Evolutionary conservation across 2,329 filamentous ascomycete species (phyloP).

Genomic region (Trichothecium sympodiale): DNA sequence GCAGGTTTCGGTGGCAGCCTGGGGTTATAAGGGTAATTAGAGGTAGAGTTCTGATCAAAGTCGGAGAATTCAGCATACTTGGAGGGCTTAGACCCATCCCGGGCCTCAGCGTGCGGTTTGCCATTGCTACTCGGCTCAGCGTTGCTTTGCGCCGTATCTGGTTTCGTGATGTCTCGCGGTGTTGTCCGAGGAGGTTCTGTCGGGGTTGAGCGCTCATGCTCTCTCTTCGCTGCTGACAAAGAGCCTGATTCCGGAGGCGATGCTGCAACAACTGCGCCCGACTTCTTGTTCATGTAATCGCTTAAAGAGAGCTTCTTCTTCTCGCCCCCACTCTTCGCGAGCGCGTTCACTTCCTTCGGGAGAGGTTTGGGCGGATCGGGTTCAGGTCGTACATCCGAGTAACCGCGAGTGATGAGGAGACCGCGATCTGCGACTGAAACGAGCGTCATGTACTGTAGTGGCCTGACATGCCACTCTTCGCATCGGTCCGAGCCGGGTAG

Average conservation of each 20-base stretch:
- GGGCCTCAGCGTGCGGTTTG: conserved; percentile 5
- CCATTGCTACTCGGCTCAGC: conserved; percentile 4
- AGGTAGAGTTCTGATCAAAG: conserved; percentile 7
- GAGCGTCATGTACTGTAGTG: conserved; percentile 46
- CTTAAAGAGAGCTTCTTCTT: conserved; percentile 48
- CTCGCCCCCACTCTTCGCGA: conserved; percentile 28
- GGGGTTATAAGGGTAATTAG: conserved; percentile 8
- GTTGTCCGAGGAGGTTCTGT: conserved; percentile 14
- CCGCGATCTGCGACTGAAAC: conserved; percentile 47
- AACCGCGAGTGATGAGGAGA: conserved; percentile 42
- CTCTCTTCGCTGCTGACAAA: neutral
- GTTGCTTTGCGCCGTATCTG: conserved; percentile 2
- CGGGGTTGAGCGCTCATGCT: neutral
- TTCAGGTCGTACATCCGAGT: conserved; percentile 47
- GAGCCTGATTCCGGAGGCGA: conserved; percentile 22
- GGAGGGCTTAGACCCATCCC: conserved; percentile 2
- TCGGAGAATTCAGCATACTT: conserved; percentile 3
- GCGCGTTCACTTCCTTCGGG: conserved; percentile 24
- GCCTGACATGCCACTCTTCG: conserved; percentile 38
- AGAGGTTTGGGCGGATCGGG: conserved; percentile 31
- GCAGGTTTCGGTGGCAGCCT: conserved; percentile 25
- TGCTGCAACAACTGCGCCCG: conserved; percentile 17
- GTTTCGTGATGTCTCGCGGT: conserved; percentile 6
- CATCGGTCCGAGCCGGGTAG: conserved; percentile 26
- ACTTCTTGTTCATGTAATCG: conserved; percentile 48